These are phyloP conservation scores for Bremia lactucae DNA, from an alignment of 352 stramenopile genomes.

Conservation along the genomic window DNA sequence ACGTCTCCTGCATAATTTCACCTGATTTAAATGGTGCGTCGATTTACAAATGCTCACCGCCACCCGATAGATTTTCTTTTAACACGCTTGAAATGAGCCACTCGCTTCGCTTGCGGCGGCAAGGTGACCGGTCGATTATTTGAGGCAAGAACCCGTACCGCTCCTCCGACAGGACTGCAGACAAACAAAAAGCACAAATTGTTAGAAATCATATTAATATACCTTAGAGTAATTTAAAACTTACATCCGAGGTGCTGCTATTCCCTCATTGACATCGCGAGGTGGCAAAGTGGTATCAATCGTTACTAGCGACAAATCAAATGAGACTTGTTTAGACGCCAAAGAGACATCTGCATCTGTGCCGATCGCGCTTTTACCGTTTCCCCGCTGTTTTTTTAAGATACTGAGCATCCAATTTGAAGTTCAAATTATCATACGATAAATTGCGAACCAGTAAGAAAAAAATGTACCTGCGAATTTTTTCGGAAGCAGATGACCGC, in stretches of 20 bases:
- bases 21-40: constrained; percentile 2
- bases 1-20: too few relatives aligned
- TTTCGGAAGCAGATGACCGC: constrained; percentile 15
- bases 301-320: constrained; percentile 26
- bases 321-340: constrained; percentile 57
- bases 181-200: constrained; percentile 1
- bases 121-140: constrained; percentile 13
- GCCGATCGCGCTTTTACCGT: constrained; percentile 3
- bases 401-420: constrained; percentile 30
- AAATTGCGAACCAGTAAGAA: not conserved
- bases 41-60: constrained; percentile 22
- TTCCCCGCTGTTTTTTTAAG: constrained; percentile 49
- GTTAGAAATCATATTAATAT: too few relatives aligned
- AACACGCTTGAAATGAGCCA: constrained; percentile 22
- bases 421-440: not conserved
- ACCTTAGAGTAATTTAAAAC: constrained; percentile 5
- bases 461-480: constrained; percentile 35
- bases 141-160: constrained; percentile 31
- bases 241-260: constrained; percentile 30
- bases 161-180: constrained; percentile 15
- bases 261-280: constrained; percentile 18
- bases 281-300: constrained; percentile 9
- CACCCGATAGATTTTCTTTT: constrained; percentile 66
- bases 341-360: not conserved
- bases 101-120: constrained; percentile 13